Conservation (phyloP, 371 early-diverging fungal species). For the Rhizoclosmatium hyalinum region DNA sequence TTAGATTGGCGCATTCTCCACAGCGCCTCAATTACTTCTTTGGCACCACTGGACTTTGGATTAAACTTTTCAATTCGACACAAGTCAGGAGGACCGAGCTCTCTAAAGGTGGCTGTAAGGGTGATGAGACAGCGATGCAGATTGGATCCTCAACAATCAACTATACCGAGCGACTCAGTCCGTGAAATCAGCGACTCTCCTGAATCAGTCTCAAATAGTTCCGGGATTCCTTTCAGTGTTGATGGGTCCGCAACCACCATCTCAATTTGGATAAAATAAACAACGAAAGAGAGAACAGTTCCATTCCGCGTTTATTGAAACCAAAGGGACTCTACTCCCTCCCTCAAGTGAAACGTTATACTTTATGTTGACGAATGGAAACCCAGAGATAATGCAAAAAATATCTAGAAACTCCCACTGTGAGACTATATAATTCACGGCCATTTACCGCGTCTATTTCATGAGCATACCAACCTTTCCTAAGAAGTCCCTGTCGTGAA, state of each 20-base stretch:
- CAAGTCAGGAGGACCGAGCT: conserved; percentile 96
- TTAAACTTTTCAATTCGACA: conserved; percentile 91
- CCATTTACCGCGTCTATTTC: no score
- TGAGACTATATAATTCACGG: no score
- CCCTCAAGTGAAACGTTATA: no score
- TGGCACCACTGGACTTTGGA: conserved; percentile 74
- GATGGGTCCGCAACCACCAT: conserved; percentile 18
- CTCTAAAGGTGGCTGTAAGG: conserved; percentile 78
- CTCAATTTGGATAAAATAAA: neutral
- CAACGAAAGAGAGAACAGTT: no score
- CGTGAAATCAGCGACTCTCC: conserved; percentile 86
- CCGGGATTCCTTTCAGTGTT: conserved; percentile 62
- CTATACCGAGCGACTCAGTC: conserved; percentile 87
- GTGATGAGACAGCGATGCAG: neutral
- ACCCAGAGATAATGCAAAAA: no score
- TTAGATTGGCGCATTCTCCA: neutral
- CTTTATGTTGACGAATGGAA: no score
- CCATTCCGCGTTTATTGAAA: no score
- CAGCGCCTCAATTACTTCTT: conserved; percentile 64
- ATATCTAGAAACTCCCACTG: no score
- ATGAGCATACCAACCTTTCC: no score
- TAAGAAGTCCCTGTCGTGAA: no score
- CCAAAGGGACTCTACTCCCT: no score
- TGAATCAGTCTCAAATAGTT: conserved; percentile 90
- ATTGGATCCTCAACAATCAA: neutral